Percentiles rank a stretch among this genome's conserved stretches.
phyloP scores from a whole-genome alignment of 75 land plant genomes.

The Ceratopteris richardii region DNA sequence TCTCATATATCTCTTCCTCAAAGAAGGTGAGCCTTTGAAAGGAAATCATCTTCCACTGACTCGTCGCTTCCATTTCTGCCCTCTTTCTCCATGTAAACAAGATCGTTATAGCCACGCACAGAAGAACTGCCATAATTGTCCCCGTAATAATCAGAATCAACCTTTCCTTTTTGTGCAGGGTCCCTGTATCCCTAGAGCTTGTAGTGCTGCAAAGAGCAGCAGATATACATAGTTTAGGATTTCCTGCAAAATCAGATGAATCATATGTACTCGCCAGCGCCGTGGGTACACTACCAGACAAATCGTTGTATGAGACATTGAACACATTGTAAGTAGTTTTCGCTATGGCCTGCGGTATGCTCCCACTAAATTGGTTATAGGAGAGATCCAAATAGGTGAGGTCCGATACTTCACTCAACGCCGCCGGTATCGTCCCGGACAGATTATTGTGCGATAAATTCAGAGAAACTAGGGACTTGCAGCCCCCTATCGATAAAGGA shows the following conservation, averaged over 20 bases:
- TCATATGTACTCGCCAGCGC: constrained; percentile 16
- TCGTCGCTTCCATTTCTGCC: not conserved
- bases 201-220: not conserved
- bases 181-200: not conserved
- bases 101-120: not conserved
- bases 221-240: constrained; percentile 9
- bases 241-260: constrained; percentile 11
- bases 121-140: not conserved
- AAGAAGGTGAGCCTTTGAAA: constrained; percentile 39
- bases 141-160: not conserved
- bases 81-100: not conserved
- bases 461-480: constrained; percentile 51
- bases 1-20: constrained; percentile 15
- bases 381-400: constrained; percentile 72
- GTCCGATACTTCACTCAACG: constrained; percentile 48
- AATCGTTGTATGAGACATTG: constrained; percentile 52
- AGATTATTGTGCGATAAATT: constrained; percentile 60
- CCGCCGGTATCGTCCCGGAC: constrained; percentile 48
- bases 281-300: constrained; percentile 45
- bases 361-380: constrained; percentile 55
- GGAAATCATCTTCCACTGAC: constrained; percentile 16
- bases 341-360: constrained; percentile 48
- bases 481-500: constrained; percentile 43
- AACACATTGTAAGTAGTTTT: constrained; percentile 23
- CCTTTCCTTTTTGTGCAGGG: not conserved